phyloP scores from a whole-genome alignment of 2,329 filamentous ascomycete genomes.

The Beauveria sp. region DNA sequence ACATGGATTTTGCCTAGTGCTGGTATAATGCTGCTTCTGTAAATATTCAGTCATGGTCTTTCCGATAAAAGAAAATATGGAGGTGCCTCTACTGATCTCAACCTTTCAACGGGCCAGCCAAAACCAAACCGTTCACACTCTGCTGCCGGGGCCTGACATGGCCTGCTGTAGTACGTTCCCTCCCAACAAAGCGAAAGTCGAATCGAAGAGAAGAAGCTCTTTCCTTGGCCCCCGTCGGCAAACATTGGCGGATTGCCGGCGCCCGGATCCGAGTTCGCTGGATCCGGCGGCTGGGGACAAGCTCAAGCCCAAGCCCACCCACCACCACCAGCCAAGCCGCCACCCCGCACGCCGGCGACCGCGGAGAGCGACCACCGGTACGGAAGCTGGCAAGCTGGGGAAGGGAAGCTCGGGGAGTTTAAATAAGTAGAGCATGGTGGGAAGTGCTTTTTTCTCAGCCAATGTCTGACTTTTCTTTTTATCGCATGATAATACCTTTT shows the following conservation, averaged over 20 bases:
- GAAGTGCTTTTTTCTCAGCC: neutral
- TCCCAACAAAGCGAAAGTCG: neutral
- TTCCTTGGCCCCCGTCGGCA: neutral
- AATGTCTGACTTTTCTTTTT: neutral
- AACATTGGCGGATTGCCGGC: neutral
- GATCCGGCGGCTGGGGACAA: neutral
- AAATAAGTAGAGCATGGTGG: neutral
- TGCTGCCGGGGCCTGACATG: too few species aligned
- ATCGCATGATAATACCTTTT: neutral
- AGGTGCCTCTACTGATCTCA: neutral
- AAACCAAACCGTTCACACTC: too few species aligned
- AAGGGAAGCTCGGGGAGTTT: neutral
- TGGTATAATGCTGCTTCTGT: too few species aligned
- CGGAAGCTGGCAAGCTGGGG: neutral
- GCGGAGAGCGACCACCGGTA: constrained; percentile 10
- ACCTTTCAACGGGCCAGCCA: neutral
- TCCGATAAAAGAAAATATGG: too few species aligned
- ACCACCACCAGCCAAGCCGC: neutral
- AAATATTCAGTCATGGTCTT: too few species aligned
- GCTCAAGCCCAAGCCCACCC: neutral
- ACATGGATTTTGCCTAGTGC: too few species aligned
- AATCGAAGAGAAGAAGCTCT: neutral
- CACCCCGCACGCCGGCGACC: constrained; percentile 4
- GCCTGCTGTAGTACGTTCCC: too few species aligned
- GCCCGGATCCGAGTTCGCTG: neutral